A percentile compares a stretch with the other conserved stretches of the same genome.
These are phyloP conservation scores for Vitis rupestris DNA, from an alignment of 164 flowering plant genomes.

Conservation along the genomic window DNA sequence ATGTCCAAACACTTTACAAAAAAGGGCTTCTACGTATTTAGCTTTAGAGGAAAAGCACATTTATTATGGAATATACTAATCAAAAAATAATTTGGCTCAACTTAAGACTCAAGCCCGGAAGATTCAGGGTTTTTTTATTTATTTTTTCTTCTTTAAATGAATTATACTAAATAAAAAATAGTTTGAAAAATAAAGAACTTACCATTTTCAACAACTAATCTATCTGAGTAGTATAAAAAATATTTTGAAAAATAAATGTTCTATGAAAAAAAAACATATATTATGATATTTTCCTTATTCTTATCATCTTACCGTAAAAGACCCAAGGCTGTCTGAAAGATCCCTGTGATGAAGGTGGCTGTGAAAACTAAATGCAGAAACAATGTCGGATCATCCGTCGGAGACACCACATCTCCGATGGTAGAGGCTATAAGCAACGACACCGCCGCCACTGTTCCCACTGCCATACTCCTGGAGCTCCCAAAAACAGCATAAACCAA, in stretches of 20 bases:
- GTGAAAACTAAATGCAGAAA: conserved; percentile 67
- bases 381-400: conserved; percentile 36
- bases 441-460: conserved; percentile 76
- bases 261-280: too few species aligned
- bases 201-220: too few species aligned
- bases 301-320: conserved; percentile 46
- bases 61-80: neutral
- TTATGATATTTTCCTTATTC: neutral
- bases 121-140: too few species aligned
- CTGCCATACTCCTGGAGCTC: conserved; percentile 71
- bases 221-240: too few species aligned
- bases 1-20: too few species aligned
- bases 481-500: conserved; percentile 73
- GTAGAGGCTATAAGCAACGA: conserved; percentile 57
- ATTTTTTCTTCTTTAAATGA: too few species aligned
- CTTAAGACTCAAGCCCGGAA: too few species aligned
- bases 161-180: too few species aligned
- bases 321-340: conserved; percentile 56
- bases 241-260: too few species aligned
- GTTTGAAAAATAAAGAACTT: too few species aligned
- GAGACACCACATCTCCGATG: conserved; percentile 33
- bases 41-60: neutral
- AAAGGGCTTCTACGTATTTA: too few species aligned
- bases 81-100: neutral
- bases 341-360: conserved; percentile 67